These are phyloP conservation scores for Camelina hispida DNA, from an alignment of 345 rosid genomes.

Conservation along the genomic window DNA sequence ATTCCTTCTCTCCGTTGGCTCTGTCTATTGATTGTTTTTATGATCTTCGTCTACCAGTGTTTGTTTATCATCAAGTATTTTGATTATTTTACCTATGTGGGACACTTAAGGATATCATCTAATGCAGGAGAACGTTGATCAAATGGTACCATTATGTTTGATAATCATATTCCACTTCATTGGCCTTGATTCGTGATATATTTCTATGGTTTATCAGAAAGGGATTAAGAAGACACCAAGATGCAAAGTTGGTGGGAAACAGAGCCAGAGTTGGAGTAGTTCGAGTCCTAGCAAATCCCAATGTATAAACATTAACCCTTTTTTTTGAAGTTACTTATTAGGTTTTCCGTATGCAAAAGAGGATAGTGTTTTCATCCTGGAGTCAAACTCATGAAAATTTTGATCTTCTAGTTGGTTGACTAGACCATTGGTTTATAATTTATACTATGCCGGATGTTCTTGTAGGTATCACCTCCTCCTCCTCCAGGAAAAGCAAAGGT, in stretches of 20 bases:
- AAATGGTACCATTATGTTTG: neutral
- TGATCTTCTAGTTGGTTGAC: neutral
- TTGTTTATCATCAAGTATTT: neutral
- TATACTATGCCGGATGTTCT: slow-evolving; percentile 4
- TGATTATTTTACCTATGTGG: neutral
- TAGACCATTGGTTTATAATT: slow-evolving; percentile 2
- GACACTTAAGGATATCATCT: neutral
- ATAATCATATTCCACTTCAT: neutral
- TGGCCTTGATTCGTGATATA: neutral
- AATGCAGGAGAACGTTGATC: neutral
- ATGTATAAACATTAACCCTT: slow-evolving; percentile 60
- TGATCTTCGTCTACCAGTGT: slow-evolving; percentile 2
- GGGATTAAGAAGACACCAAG: slow-evolving; percentile 50
- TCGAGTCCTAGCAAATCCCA: slow-evolving; percentile 66
- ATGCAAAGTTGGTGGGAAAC: slow-evolving; percentile 39
- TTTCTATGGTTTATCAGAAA: slow-evolving; percentile 25
- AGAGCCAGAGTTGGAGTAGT: slow-evolving; percentile 63
- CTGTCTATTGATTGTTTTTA: neutral
- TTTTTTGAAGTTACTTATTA: slow-evolving; percentile 22
- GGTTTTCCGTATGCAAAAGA: slow-evolving; percentile 46
- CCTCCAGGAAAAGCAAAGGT: slow-evolving; percentile 49
- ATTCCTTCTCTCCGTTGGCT: neutral
- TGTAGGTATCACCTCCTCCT: slow-evolving; percentile 50
- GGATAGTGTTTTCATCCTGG: neutral
- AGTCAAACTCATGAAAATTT: neutral